Percentiles rank a stretch among this genome's conserved stretches.
Conservation (phyloP, 2,329 filamentous ascomycete genomes). For the Dactylellina haptotyla region DNA sequence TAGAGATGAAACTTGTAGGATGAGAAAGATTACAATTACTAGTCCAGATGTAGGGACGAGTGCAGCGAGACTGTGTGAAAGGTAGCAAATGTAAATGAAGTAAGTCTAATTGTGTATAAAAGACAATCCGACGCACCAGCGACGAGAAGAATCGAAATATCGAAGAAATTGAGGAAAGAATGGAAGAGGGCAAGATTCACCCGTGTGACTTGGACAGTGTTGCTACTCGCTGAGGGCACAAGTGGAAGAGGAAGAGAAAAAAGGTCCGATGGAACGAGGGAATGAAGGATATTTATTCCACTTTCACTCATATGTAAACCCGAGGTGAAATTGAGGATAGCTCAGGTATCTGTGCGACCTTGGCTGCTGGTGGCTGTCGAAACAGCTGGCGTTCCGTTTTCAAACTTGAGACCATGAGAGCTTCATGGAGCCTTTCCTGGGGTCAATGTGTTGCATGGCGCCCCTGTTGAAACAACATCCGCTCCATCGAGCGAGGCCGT, state of each 20-base stretch:
- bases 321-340: neutral
- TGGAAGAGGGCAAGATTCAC: slow-evolving; percentile 44
- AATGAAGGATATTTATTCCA: slow-evolving; percentile 28
- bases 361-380: slow-evolving; percentile 12
- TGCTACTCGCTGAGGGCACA: slow-evolving; percentile 46
- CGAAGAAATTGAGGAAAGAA: slow-evolving; percentile 34
- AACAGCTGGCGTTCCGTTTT: slow-evolving; percentile 38
- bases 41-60: slow-evolving; percentile 24
- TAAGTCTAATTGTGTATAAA: slow-evolving; percentile 10
- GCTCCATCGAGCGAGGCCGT: slow-evolving; percentile 14
- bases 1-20: neutral
- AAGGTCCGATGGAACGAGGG: neutral
- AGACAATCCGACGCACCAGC: slow-evolving; percentile 49
- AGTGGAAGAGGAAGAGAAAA: slow-evolving; percentile 17
- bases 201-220: slow-evolving; percentile 39
- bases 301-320: neutral
- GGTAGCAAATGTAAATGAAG: slow-evolving; percentile 1
- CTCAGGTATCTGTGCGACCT: neutral
- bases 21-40: slow-evolving; percentile 38
- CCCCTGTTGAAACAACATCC: slow-evolving; percentile 30
- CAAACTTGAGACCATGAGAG: slow-evolving; percentile 31
- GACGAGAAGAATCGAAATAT: slow-evolving; percentile 47
- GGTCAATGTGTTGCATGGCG: slow-evolving; percentile 2
- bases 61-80: neutral
- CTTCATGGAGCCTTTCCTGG: slow-evolving; percentile 28